These are phyloP conservation scores for Kodamaea hsintzibuensis DNA, from an alignment of 805 yeast species.

Conservation along the genomic window DNA sequence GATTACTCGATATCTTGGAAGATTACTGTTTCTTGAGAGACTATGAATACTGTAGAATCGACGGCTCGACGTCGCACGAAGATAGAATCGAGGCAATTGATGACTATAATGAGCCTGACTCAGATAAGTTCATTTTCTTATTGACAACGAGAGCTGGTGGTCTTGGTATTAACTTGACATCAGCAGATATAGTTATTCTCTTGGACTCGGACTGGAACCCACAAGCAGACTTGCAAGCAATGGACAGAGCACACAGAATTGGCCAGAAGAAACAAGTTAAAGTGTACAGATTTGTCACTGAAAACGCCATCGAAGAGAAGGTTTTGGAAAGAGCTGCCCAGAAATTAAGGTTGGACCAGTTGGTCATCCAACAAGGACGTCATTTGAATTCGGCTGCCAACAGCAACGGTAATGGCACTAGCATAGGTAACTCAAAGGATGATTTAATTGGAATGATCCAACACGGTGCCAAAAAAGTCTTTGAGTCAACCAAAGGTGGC, in stretches of 20 bases:
- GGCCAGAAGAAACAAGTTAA: slow-evolving; percentile 96
- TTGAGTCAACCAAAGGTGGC: slow-evolving; percentile 49
- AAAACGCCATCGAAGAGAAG: slow-evolving; percentile 93
- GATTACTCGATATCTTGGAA: slow-evolving; percentile 85
- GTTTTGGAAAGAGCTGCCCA: slow-evolving; percentile 96
- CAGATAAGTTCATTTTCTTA: slow-evolving; percentile 79
- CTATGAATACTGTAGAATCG: slow-evolving; percentile 86
- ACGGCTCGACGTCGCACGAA: slow-evolving; percentile 91
- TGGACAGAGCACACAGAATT: slow-evolving; percentile 97
- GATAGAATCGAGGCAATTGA: slow-evolving; percentile 92
- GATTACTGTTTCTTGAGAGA: slow-evolving; percentile 88
- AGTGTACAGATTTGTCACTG: slow-evolving; percentile 91
- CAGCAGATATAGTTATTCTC: slow-evolving; percentile 86
- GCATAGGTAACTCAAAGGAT: slow-evolving; percentile 66
- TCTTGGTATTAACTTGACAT: slow-evolving; percentile 86
- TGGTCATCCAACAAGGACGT: slow-evolving; percentile 93
- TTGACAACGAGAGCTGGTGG: slow-evolving; percentile 98
- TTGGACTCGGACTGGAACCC: slow-evolving; percentile 98
- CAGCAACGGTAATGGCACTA: slow-evolving; percentile 37
- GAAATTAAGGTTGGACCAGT: slow-evolving; percentile 85
- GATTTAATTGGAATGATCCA: slow-evolving; percentile 94
- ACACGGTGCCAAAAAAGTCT: slow-evolving; percentile 90
- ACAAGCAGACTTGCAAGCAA: slow-evolving; percentile 95
- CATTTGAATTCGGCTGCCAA: slow-evolving; percentile 30
- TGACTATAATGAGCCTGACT: slow-evolving; percentile 80